A percentile compares a stretch with the other conserved stretches of the same genome.
Conservation (phyloP, 306 rosid genomes). For the Sicyos baderoa region DNA sequence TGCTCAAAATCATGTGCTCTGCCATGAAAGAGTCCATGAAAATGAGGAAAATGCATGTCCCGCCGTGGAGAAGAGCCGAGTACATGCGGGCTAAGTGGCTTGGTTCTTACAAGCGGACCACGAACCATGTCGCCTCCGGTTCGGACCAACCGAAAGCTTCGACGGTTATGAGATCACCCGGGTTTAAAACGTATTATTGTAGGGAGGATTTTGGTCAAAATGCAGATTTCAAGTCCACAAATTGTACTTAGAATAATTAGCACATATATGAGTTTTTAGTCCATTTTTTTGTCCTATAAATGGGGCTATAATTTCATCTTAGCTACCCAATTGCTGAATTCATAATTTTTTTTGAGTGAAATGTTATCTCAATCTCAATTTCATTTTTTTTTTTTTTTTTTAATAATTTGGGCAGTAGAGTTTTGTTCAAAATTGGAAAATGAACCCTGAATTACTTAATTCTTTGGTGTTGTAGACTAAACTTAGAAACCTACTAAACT, state of each 20-base stretch:
- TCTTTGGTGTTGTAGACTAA: too few species aligned
- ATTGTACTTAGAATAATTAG: not conserved
- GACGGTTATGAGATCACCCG: conserved; percentile 24
- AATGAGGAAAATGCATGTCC: conserved; percentile 33
- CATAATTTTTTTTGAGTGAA: too few species aligned
- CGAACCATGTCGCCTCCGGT: conserved; percentile 23
- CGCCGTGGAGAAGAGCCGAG: conserved; percentile 83
- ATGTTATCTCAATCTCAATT: too few species aligned
- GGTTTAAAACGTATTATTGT: conserved; percentile 39
- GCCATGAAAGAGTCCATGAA: conserved; percentile 66
- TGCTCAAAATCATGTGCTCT: conserved; percentile 50
- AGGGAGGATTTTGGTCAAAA: conserved; percentile 31
- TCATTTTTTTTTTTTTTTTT: too few species aligned
- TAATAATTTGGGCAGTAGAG: too few species aligned
- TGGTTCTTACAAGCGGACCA: conserved; percentile 55
- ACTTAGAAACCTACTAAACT: too few species aligned
- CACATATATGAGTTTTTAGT: not conserved
- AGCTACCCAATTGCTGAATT: not conserved
- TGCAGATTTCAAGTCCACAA: conserved; percentile 11
- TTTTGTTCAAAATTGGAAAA: too few species aligned
- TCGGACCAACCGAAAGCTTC: not conserved
- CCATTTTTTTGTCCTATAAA: too few species aligned
- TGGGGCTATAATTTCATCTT: not conserved
- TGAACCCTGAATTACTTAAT: too few species aligned
- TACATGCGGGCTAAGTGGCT: conserved; percentile 80